Percentiles rank a stretch among this genome's conserved stretches.
These are phyloP conservation scores for Diddensiella caesifluorescens DNA, from an alignment of 805 yeast species.

Conservation along the genomic window DNA sequence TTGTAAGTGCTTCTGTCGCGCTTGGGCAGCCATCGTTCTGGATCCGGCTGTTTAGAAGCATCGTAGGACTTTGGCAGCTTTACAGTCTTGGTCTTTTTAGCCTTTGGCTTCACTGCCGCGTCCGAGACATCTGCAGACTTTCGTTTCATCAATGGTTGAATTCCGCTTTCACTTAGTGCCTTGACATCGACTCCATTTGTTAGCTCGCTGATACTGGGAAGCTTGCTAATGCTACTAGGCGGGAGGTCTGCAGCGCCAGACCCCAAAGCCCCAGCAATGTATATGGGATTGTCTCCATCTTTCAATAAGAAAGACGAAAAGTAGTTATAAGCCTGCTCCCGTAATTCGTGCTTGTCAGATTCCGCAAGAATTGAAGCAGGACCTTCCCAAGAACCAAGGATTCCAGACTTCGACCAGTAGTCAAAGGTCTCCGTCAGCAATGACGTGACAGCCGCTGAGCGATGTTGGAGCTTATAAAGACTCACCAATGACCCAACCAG, in stretches of 20 bases:
- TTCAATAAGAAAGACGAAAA: constrained; percentile 22
- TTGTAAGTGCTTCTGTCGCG: constrained; percentile 79
- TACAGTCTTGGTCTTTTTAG: constrained; percentile 25
- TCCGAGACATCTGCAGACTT: not conserved
- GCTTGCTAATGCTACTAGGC: constrained; percentile 22
- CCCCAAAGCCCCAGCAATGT: constrained; percentile 20
- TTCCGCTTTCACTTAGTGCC: constrained; percentile 19
- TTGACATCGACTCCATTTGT: constrained; percentile 26
- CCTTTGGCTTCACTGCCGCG: not conserved
- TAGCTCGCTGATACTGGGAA: constrained; percentile 16
- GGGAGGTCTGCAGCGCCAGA: constrained; percentile 27
- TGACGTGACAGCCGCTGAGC: constrained; percentile 31
- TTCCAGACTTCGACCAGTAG: constrained; percentile 18
- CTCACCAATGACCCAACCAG: constrained; percentile 46
- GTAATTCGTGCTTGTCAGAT: constrained; percentile 28
- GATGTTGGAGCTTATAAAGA: constrained; percentile 44
- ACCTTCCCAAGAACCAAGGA: not conserved
- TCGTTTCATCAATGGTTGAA: constrained; percentile 27
- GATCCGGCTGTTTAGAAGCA: constrained; percentile 40
- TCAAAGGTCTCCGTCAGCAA: constrained; percentile 34
- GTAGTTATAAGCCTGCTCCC: constrained; percentile 29
- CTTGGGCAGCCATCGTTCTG: constrained; percentile 89
- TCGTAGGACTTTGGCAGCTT: constrained; percentile 41
- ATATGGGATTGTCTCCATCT: not conserved
- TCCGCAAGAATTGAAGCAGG: constrained; percentile 38